Conservation (phyloP, 2,329 filamentous ascomycete genomes). For the Penicillium sp. region DNA sequence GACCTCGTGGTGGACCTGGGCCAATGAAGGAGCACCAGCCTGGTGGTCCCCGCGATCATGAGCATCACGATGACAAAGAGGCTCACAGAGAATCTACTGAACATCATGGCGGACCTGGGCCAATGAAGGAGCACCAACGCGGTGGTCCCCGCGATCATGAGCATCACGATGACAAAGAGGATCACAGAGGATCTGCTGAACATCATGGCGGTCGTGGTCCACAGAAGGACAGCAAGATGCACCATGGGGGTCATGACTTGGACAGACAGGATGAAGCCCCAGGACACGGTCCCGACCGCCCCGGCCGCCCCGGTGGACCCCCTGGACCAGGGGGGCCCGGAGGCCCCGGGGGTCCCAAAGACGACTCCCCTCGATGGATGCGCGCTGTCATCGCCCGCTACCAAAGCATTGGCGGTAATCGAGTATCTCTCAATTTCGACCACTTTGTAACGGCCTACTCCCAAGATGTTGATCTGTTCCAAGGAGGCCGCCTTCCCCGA, state of each 20-base stretch:
- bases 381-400: slow-evolving; percentile 34
- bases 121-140: neutral
- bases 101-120: neutral
- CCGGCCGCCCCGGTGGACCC: neutral
- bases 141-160: neutral
- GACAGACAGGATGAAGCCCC: neutral
- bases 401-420: slow-evolving; percentile 35
- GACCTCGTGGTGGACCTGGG: neutral
- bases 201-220: neutral
- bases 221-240: slow-evolving; percentile 4
- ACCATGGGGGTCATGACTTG: neutral
- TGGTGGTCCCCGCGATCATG: neutral
- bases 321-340: neutral
- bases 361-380: slow-evolving; percentile 17
- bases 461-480: slow-evolving; percentile 47
- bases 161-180: neutral
- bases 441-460: slow-evolving; percentile 52
- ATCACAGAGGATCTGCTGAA: neutral
- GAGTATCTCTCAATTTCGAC: slow-evolving; percentile 52
- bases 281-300: neutral
- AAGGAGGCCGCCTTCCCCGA: slow-evolving; percentile 40
- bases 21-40: neutral
- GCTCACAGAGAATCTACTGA: neutral
- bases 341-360: slow-evolving; percentile 6
- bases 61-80: neutral